A percentile compares a stretch with the other conserved stretches of the same genome.
Evolutionary conservation across 129 eudicot genomes (phyloP).

Genomic region (Erigeron canadensis): DNA sequence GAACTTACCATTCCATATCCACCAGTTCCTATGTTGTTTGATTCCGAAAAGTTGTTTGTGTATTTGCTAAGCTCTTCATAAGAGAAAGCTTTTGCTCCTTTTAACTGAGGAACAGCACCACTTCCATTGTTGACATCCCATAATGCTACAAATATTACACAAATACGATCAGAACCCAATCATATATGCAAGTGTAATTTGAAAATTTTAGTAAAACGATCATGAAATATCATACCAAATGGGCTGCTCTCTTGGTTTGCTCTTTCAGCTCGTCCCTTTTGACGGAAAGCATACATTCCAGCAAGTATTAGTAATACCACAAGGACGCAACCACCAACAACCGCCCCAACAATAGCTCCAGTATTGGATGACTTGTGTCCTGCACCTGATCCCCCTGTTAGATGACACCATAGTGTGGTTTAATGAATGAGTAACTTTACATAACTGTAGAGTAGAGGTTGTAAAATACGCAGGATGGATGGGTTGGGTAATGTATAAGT

Average conservation of each 20-base stretch:
- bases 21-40: constrained; percentile 63
- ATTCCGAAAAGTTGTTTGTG: constrained; percentile 60
- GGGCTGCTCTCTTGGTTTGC: constrained; percentile 44
- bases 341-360: constrained; percentile 43
- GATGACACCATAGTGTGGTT: background rate
- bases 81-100: constrained; percentile 61
- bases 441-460: too few relatives aligned
- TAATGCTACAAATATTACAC: constrained; percentile 44
- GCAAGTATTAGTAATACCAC: constrained; percentile 39
- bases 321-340: constrained; percentile 46
- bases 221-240: constrained; percentile 39
- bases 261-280: constrained; percentile 48
- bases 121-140: constrained; percentile 60
- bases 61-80: constrained; percentile 59
- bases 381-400: constrained; percentile 25
- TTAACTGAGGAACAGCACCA: constrained; percentile 65
- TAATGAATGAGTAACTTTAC: background rate
- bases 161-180: background rate
- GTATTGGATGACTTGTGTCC: constrained; percentile 39
- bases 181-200: background rate
- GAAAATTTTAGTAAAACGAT: background rate
- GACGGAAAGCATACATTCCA: constrained; percentile 51
- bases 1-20: constrained; percentile 75
- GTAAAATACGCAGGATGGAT: background rate
- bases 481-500: too few relatives aligned